Evolutionary conservation across 1,139 yeast genomes (phyloP), one percentile per base, ranked within the genome.

Genomic region (Candida buenavistaensis): DNA sequence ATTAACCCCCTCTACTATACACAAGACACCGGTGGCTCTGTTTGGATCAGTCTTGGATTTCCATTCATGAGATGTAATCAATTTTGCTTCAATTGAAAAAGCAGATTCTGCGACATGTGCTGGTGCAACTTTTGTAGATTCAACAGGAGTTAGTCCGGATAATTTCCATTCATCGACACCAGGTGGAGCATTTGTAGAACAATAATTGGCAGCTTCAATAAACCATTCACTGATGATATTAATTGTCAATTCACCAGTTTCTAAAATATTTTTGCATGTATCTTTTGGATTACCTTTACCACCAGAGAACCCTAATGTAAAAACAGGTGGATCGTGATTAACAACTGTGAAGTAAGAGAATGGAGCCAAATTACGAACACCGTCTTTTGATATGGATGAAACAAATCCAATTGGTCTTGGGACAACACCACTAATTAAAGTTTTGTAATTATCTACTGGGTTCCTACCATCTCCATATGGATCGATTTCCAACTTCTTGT

Each of bases 371-470:
- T 80, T 80, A 14, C 53, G 50, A 1, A 44, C 50, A 1, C 84
- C 83, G 11, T 64, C 62, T 11, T 45, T 43, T 26, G 66, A 53
- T 3, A 71, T 50, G 0, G 82, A 65, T 4, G 82, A 68, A 4
- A 78, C 57, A 39, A 80, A 73, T 4, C 79, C 85, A 50, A 80
- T 62, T 6, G 84, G 84, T 40, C 86, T 64, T 2, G 86, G 85
- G 2, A 68, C 62, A 14, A 79, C 51, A 1, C 74, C 80, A 7
- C 78, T 63, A 20, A 65, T 64, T 25, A 79, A 57, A 22, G 75
- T 56, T 40, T 62, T 68, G 56, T 80, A 80, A 53, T 79, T 79
- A 39, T 65, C 67, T 4, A 54, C 50, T 14, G 72, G 59, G 11
- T 39, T 48, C 43, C 82, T 57, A n/a, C 59, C 64, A 19, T 57